phyloP scores from a whole-genome alignment of 805 yeast genomes.

The Hyphopichia homilentoma region DNA sequence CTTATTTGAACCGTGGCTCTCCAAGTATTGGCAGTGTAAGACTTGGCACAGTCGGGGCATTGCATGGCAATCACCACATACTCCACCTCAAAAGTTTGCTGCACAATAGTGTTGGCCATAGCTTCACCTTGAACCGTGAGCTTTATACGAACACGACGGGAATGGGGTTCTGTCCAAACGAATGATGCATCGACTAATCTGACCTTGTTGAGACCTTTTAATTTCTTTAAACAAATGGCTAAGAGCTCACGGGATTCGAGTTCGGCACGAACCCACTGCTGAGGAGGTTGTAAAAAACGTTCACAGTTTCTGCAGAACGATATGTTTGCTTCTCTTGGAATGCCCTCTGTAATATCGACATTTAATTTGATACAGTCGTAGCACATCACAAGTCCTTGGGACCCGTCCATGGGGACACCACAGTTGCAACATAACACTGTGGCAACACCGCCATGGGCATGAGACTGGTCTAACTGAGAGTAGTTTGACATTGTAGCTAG shows the following conservation, averaged over 20 bases:
- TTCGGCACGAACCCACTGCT: constrained; percentile 87
- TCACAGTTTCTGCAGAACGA: constrained; percentile 98
- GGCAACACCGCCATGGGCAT: constrained; percentile 46
- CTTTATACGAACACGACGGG: constrained; percentile 87
- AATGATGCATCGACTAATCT: constrained; percentile 90
- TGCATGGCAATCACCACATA: constrained; percentile 92
- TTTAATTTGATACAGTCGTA: constrained; percentile 93
- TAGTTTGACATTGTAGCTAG: constrained; percentile 42
- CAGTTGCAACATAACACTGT: constrained; percentile 97
- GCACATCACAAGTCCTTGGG: constrained; percentile 91
- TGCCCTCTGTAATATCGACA: constrained; percentile 89
- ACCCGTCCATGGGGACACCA: constrained; percentile 98
- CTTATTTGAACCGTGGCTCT: constrained; percentile 96
- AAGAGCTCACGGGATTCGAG: constrained; percentile 89
- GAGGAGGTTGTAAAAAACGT: constrained; percentile 90
- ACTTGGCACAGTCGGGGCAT: constrained; percentile 98
- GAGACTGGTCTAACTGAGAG: constrained; percentile 35
- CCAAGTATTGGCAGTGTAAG: constrained; percentile 97
- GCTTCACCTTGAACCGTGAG: constrained; percentile 97
- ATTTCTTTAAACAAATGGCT: constrained; percentile 83
- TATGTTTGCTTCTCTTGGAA: constrained; percentile 87
- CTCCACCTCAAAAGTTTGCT: constrained; percentile 93
- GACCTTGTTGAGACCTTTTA: constrained; percentile 83
- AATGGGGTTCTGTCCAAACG: constrained; percentile 99
- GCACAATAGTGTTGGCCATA: constrained; percentile 83